Evolutionary conservation across 139 green algal genomes (phyloP), one percentile per base, ranked within the genome.

Genomic region (Nannochloris sp.): DNA sequence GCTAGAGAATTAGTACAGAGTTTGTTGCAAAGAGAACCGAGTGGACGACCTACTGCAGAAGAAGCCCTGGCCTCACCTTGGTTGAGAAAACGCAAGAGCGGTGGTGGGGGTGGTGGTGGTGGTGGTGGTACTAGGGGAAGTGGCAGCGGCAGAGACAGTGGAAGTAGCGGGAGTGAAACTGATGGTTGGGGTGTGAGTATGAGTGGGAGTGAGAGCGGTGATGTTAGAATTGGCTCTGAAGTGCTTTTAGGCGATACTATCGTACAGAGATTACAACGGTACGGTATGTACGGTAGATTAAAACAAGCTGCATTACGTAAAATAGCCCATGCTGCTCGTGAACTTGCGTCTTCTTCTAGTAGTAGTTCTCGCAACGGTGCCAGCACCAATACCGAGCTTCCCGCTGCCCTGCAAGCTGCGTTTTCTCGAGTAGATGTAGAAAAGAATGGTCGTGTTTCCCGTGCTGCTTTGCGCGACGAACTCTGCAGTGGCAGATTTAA

Each of bases 221-320:
- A 73, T 4, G 54, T 76, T n/a, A 31, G 42, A 4, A 36, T 37
- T 2, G 54, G 56, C 3, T 30, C 58, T 14, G 67, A 70, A 4
- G 27, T 42, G 14, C 68, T 68, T 0, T 66, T 90, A 6, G 35
- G 39, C 24, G 72, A 83, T 39, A 81, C 71, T 4, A 72, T 93
- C 34, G 84, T 93, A 37, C 84, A 91, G 78, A 81, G 86, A 56
- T 69, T 93, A 69, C 86, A 93, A 75, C 68, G 85, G 3, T 94
- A 78, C 61, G 86, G 84, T 46, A 90, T 79, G 4, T 92, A 84
- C 46, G 76, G 77, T 10, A 60, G 74, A 34, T 56, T 92, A 1
- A 92, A 90, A 60, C 82, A 92, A 75, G 69, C 81, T 33, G 75
- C 70, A 5, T 57, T 87, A 53, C 54, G 77, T 34, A 67, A 54